Evolutionary conservation across 805 yeast genomes (phyloP).

Genomic region (Pichia deserticola): DNA sequence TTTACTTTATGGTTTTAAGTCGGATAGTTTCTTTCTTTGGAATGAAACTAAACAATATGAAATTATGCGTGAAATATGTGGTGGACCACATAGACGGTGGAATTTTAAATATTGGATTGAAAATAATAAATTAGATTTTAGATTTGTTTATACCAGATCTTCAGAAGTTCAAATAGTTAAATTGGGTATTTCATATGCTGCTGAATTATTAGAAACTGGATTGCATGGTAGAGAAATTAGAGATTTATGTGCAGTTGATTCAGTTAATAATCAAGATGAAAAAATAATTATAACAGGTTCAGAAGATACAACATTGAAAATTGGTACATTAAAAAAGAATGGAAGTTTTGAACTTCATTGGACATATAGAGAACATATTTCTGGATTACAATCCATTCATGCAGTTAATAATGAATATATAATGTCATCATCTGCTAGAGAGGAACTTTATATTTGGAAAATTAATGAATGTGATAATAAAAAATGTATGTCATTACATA

Average conservation of each 20-base stretch:
- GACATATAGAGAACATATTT: constrained; percentile 74
- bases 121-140: constrained; percentile 24
- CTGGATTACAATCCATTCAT: constrained; percentile 75
- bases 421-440: constrained; percentile 69
- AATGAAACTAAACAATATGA: constrained; percentile 75
- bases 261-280: constrained; percentile 19
- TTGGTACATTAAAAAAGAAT: constrained; percentile 36
- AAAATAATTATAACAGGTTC: constrained; percentile 65
- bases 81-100: constrained; percentile 92
- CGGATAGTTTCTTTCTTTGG: constrained; percentile 70
- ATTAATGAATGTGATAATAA: constrained; percentile 22
- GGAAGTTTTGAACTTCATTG: constrained; percentile 45
- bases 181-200: constrained; percentile 16
- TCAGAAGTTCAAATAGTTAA: constrained; percentile 38
- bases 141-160: constrained; percentile 55
- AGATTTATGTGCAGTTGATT: constrained; percentile 48
- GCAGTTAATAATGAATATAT: constrained; percentile 46
- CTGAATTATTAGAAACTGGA: constrained; percentile 44
- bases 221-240: constrained; percentile 91
- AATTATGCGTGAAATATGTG: constrained; percentile 64
- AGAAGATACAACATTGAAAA: constrained; percentile 75
- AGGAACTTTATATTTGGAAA: constrained; percentile 81
- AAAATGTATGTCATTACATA: constrained; percentile 37
- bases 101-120: constrained; percentile 30
- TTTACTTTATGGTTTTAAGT: constrained; percentile 73